These are phyloP conservation scores for Helotiales sp. DNA, from an alignment of 2,329 filamentous ascomycete species.

Conservation along the genomic window DNA sequence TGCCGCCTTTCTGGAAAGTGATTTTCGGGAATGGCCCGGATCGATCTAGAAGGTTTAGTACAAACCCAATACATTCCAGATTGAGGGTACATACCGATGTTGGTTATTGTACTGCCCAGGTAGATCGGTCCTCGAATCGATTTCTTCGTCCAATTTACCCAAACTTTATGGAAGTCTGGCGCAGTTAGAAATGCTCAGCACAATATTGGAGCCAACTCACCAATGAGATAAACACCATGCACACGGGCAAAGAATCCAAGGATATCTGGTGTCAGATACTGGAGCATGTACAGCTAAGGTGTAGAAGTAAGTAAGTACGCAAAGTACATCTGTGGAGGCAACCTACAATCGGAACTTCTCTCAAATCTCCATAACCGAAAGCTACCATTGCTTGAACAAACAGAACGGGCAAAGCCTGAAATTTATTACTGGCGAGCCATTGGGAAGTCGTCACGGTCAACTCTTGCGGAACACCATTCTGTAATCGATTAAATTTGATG, in stretches of 20 bases:
- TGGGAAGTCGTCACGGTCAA: slow-evolving; percentile 11
- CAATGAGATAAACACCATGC: slow-evolving; percentile 10
- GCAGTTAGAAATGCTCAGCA: neutral
- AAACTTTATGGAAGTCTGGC: slow-evolving; percentile 18
- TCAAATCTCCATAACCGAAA: slow-evolving; percentile 13
- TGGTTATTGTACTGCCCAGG: slow-evolving; percentile 9
- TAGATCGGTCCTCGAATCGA: slow-evolving; percentile 9
- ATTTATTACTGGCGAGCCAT: slow-evolving; percentile 17
- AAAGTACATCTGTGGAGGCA: neutral
- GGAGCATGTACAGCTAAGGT: slow-evolving; percentile 18
- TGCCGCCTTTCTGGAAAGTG: neutral
- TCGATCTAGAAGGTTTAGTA: too few relatives aligned
- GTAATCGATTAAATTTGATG: neutral
- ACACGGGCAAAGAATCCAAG: slow-evolving; percentile 11
- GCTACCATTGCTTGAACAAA: slow-evolving; percentile 21
- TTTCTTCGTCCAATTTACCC: slow-evolving; percentile 9
- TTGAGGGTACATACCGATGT: neutral
- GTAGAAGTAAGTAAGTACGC: neutral
- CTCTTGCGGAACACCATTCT: slow-evolving; percentile 17
- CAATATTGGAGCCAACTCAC: neutral
- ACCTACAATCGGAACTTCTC: slow-evolving; percentile 19
- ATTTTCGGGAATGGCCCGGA: neutral
- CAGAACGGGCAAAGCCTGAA: slow-evolving; percentile 12
- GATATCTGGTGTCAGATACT: slow-evolving; percentile 20
- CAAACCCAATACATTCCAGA: too few relatives aligned